Percentiles rank a stretch among this genome's conserved stretches.
Evolutionary conservation across 23 red algal species (phyloP).

Genomic region (Chondrus crispus): DNA sequence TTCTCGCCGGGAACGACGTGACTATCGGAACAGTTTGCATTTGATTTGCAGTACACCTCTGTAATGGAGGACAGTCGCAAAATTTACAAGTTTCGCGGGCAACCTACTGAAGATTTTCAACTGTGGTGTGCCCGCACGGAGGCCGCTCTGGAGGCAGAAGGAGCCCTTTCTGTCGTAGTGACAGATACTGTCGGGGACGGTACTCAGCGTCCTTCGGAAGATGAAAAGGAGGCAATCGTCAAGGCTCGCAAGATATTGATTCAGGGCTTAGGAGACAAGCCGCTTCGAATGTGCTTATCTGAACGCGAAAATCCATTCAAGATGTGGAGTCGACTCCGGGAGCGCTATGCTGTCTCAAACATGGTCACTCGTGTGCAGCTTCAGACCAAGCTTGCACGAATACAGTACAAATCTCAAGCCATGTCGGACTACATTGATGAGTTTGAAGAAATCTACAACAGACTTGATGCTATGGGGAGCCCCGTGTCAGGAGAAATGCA

Average conservation of each 20-base stretch:
- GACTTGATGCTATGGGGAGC: no score
- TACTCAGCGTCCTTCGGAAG: neutral
- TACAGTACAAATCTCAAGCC: no score
- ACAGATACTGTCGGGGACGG: neutral
- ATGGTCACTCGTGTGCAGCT: no score
- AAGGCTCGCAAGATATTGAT: neutral
- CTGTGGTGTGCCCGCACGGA: neutral
- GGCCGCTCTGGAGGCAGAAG: neutral
- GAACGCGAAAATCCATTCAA: neutral
- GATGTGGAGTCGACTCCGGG: neutral
- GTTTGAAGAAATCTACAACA: no score
- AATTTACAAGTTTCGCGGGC: neutral
- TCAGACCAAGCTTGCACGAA: no score
- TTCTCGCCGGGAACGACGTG: no score
- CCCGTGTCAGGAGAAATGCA: no score
- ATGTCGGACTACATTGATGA: no score
- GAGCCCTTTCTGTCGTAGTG: neutral
- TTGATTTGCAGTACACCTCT: no score
- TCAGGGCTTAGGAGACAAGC: neutral
- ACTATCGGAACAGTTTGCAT: no score
- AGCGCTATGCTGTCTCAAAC: neutral
- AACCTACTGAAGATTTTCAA: neutral
- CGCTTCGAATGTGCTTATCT: neutral
- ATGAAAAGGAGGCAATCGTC: neutral
- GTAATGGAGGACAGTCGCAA: neutral